Evolutionary conservation across 73 alveolate species (phyloP).

Genomic region (Symbiodinium pilosum): DNA sequence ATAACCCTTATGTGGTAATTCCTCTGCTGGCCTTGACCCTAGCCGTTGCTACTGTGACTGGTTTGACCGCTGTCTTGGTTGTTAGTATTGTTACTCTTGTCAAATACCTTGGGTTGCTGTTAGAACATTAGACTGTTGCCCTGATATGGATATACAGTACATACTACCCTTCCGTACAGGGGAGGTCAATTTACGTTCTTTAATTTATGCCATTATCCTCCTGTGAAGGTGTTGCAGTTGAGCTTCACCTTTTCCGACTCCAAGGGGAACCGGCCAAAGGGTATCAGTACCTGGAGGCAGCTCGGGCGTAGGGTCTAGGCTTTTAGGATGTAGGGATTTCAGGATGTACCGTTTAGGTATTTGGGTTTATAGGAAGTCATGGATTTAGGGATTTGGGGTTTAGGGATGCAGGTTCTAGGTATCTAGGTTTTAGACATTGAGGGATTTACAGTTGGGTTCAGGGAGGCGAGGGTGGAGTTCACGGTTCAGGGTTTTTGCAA

Average conservation of each 20-base stretch:
- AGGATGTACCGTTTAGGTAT: neutral
- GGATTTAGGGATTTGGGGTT: neutral
- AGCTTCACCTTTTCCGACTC: slow-evolving; percentile 5
- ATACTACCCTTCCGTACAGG: neutral
- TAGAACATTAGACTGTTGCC: too few relatives aligned
- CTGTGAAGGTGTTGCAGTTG: slow-evolving; percentile 7
- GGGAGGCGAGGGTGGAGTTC: too few relatives aligned
- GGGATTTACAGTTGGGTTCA: neutral
- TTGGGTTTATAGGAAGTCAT: neutral
- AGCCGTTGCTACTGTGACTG: too few relatives aligned
- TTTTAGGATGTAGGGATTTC: neutral
- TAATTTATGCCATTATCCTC: neutral
- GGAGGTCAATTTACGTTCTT: neutral
- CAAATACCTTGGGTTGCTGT: too few relatives aligned
- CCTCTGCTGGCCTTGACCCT: neutral
- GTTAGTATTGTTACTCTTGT: too few relatives aligned
- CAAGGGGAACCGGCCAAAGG: slow-evolving; percentile 11
- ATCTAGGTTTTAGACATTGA: neutral
- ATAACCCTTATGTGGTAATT: neutral
- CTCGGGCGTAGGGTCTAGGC: neutral
- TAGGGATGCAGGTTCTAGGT: neutral
- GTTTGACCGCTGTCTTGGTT: too few relatives aligned
- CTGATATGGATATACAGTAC: too few relatives aligned
- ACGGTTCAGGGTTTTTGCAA: too few relatives aligned
- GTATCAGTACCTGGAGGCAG: slow-evolving; percentile 41